These are phyloP conservation scores for Luffa aegyptiaca DNA, from an alignment of 306 rosid genomes.

Conservation along the genomic window DNA sequence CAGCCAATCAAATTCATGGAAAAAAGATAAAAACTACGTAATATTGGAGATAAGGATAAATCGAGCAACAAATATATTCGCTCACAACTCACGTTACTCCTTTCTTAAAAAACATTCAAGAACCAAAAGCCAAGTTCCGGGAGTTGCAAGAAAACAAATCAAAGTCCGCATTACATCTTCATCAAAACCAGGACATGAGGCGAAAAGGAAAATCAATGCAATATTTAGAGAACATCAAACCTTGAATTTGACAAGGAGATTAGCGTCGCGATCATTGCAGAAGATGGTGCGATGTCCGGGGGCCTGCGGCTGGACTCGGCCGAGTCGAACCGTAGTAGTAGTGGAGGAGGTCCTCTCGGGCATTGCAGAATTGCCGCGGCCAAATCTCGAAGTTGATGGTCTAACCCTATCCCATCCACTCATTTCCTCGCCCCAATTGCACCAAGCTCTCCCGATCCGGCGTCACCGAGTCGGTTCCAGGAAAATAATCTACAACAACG, in stretches of 20 bases:
- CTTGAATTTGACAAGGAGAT: slow-evolving; percentile 55
- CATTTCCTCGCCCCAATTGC: slow-evolving; percentile 28
- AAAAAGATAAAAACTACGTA: neutral
- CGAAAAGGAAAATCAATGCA: neutral
- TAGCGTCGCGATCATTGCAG: slow-evolving; percentile 87
- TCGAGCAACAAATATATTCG: neutral
- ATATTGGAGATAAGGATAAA: neutral
- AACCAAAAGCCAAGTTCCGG: neutral
- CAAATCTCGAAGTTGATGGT: slow-evolving; percentile 40
- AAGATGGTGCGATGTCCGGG: slow-evolving; percentile 76
- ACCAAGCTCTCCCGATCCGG: slow-evolving; percentile 7
- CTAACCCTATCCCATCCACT: slow-evolving; percentile 59
- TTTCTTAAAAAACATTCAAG: neutral
- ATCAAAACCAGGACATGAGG: neutral
- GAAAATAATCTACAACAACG: neutral
- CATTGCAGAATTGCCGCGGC: slow-evolving; percentile 21
- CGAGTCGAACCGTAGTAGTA: slow-evolving; percentile 64
- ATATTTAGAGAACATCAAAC: slow-evolving; percentile 18
- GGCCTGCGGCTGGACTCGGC: slow-evolving; percentile 91
- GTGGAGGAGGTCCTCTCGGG: slow-evolving; percentile 31
- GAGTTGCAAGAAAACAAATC: neutral
- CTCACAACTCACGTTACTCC: neutral
- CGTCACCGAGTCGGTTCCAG: neutral
- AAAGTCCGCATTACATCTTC: neutral
- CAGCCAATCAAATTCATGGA: neutral